Conservation (phyloP, 495 filamentous ascomycete genomes). For the Tuber indicum region DNA sequence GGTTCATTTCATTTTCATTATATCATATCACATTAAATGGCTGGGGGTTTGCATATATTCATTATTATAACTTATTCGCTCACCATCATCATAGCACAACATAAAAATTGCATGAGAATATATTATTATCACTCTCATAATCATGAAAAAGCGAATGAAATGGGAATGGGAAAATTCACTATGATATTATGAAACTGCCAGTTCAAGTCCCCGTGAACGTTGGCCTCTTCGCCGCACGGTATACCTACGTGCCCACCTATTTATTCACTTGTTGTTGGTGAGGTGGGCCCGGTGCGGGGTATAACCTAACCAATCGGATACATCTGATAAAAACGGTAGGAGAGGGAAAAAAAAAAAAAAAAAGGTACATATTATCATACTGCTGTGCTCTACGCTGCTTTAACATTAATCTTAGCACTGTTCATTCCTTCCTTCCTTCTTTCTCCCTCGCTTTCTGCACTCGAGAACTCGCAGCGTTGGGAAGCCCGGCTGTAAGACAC, state of each 20-base stretch:
- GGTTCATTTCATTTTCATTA: neutral
- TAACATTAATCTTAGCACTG: neutral
- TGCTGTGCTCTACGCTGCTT: neutral
- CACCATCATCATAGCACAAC: neutral
- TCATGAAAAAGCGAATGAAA: neutral
- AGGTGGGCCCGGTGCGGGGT: neutral
- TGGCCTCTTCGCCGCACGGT: neutral
- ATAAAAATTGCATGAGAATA: neutral
- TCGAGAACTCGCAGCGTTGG: neutral
- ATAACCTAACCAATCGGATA: neutral
- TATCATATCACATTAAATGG: conserved; percentile 1
- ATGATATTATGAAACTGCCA: neutral
- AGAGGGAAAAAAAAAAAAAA: neutral
- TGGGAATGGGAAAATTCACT: neutral
- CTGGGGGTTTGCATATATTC: neutral
- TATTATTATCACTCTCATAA: neutral
- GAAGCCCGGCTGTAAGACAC: neutral
- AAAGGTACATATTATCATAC: neutral
- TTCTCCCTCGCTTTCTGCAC: neutral
- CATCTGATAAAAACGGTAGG: neutral
- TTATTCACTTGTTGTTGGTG: neutral
- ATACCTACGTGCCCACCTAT: neutral
- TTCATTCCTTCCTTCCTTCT: neutral
- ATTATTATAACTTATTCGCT: conserved; percentile 1
- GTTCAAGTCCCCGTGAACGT: neutral